These are phyloP conservation scores for Boletus reticulatus DNA, from an alignment of 768 basidiomycete genomes.

Conservation along the genomic window DNA sequence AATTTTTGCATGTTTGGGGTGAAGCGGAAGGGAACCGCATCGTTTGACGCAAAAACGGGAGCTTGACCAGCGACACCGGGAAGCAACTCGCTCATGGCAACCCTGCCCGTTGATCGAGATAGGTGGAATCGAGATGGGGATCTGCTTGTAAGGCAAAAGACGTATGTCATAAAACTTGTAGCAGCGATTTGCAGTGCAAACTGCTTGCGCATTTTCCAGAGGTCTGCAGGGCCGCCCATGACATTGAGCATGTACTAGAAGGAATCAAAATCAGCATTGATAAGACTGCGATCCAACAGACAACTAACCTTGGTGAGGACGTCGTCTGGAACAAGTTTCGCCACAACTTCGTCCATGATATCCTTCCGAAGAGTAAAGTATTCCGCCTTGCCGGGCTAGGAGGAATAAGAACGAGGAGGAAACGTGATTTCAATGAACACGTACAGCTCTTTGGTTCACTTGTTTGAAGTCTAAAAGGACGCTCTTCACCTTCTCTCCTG, in stretches of 20 bases:
- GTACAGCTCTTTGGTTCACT: slow-evolving; percentile 41
- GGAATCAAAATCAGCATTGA: neutral
- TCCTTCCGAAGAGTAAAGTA: slow-evolving; percentile 76
- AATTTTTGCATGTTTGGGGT: slow-evolving; percentile 97
- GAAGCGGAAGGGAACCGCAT: slow-evolving; percentile 94
- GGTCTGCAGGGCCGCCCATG: slow-evolving; percentile 78
- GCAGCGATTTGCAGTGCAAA: slow-evolving; percentile 89
- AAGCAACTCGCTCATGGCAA: slow-evolving; percentile 91
- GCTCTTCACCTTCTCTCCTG: slow-evolving; percentile 80
- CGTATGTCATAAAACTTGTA: slow-evolving; percentile 88
- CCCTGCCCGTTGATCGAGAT: slow-evolving; percentile 84
- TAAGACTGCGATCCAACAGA: neutral
- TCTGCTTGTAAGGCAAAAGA: slow-evolving; percentile 80
- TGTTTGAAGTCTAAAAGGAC: slow-evolving; percentile 60
- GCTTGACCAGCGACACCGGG: slow-evolving; percentile 58
- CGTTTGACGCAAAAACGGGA: slow-evolving; percentile 71
- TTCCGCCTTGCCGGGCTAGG: slow-evolving; percentile 60
- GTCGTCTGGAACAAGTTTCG: slow-evolving; percentile 89
- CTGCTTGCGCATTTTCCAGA: slow-evolving; percentile 98
- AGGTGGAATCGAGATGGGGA: slow-evolving; percentile 83
- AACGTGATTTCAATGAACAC: slow-evolving; percentile 4
- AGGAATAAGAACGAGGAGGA: neutral
- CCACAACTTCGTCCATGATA: slow-evolving; percentile 80
- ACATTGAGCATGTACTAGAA: slow-evolving; percentile 85
- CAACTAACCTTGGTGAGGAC: slow-evolving; percentile 71